Evolutionary conservation across 148 eudicot genomes (phyloP), one percentile per base, ranked within the genome.

Genomic region (Silene latifolia): DNA sequence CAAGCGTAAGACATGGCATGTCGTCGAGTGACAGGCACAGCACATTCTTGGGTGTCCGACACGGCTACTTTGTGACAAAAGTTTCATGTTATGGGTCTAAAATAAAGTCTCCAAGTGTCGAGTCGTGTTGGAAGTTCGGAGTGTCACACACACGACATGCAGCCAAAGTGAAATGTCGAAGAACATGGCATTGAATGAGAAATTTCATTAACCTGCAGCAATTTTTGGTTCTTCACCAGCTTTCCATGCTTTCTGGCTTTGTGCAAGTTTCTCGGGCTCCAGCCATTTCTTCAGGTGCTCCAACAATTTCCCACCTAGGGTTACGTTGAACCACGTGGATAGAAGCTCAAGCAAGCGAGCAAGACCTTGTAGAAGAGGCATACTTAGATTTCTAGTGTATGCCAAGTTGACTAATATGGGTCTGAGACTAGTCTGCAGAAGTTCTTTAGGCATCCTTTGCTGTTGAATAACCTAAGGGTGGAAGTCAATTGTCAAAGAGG

Each of bases 391-490:
- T 82, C 86, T 92, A 42, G 98, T 95, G 77, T 92, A 92, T 24
- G 96, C 98, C 82, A 95, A 81, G 85, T 95, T 95, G 72, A 89
- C 93, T 76, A 95, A 77, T 79, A 95, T 95, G 25, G 98, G 98
- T 83, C 97, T 88, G 80, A 95, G 90, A 84, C 98, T 91, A 75
- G 91, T 90, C 83, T 92, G 97, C 74, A 95, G 85, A 83, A 95
- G 98, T 84, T 95, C 98, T 78, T 95, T 95, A 14, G 98, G 98
- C 96, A 95, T 95, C 82, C 98, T 88, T 81, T 87, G 97, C 80
- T 94, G 98, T 47, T 86, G 83, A 79, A 92, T 86, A 63, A 89
- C 98, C 98, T 95, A 81, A 69, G 47, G 15, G 74, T 72, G n/a
- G 46, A 73, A 63, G 77, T 57, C 19, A 65, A 29, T 32, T 64